Base-by-base conservation (phyloP, 2,329 filamentous ascomycete species). In the Clonostachys solani region DNA sequence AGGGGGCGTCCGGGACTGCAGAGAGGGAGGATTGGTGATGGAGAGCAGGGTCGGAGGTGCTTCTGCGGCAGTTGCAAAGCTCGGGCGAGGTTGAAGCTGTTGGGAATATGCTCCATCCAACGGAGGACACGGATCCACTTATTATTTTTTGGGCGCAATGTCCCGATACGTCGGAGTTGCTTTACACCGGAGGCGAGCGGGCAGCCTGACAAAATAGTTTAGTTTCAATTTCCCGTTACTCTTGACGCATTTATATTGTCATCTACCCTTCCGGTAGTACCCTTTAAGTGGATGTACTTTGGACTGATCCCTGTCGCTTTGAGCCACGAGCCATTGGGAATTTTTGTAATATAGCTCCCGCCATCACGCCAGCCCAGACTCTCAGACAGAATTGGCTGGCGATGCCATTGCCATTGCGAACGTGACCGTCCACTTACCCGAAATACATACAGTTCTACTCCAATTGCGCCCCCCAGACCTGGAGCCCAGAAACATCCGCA, bases 41-140 rank as follows among this genome's bases (percentile, higher is more conserved):
- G 36, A 44, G 45, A 50, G 41, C 48, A 47, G 45, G 47, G 44
- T 48, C 42, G 51, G 51, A 33, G 42, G 46, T 50, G 42, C 47
- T 47, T 40, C 44, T 47, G 46, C 41, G 41, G 33, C 37, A 37
- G 45, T 41, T 17, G 45, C 29, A 42, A 33, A 33, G 42, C 12
- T 42, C 23, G 16, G 15, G 15, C 16, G 43, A 17, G 12, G 45
- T 13, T 37, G 33, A 44, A 44, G 43, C 43, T 44, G 43, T 44
- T 44, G 43, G 37, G 43, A 35, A 44, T 44, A 16, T 29, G 23
- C 23, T 29, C 23, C 23, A 29, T 29, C 23, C 23, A 29, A 29
- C 23, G 23, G 23, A 29, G 8, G 23, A 29, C 42, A 12, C 18
- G 42, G 42, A 8, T 12, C 42, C 42, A 43, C 8, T 16, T 29